Evolutionary conservation across 441 rosid species (phyloP).

Genomic region (Capsella rubella): DNA sequence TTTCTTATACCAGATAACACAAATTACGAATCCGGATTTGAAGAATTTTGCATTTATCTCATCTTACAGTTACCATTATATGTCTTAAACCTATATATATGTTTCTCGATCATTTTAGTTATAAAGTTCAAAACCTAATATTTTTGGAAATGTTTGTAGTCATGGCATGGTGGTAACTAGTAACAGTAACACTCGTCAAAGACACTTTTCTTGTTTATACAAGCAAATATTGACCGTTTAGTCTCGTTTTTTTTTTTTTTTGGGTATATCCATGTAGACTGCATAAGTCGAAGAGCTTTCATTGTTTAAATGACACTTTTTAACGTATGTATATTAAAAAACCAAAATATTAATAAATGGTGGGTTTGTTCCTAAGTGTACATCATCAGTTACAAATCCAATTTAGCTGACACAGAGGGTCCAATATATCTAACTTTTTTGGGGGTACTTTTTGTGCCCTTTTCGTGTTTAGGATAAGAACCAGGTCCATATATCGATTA

Average conservation of each 20-base stretch:
- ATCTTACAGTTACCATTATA: background rate
- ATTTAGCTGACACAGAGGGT: constrained; percentile 37
- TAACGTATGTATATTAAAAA: constrained; percentile 18
- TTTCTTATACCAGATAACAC: constrained; percentile 7
- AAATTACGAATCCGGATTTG: background rate
- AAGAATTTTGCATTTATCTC: constrained; percentile 8
- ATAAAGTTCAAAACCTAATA: background rate
- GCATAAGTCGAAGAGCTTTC: constrained; percentile 8
- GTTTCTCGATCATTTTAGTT: background rate
- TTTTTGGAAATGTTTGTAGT: background rate
- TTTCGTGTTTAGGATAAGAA: constrained; percentile 42
- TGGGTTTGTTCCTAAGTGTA: constrained; percentile 33
- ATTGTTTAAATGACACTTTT: constrained; percentile 13
- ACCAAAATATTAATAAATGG: background rate
- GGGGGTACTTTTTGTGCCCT: constrained; percentile 25
- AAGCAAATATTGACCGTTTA: background rate
- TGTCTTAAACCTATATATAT: background rate
- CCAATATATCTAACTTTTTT: constrained; percentile 11
- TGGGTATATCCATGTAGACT: background rate
- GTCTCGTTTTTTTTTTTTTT: background rate
- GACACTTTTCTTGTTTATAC: background rate
- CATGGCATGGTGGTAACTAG: background rate
- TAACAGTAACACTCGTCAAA: constrained; percentile 9
- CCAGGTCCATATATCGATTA: constrained; percentile 25
- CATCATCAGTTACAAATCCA: constrained; percentile 36